Evolutionary conservation across 352 stramenopile species (phyloP), one percentile per base, ranked within the genome.

Genomic region (Phytophthora ramorum): DNA sequence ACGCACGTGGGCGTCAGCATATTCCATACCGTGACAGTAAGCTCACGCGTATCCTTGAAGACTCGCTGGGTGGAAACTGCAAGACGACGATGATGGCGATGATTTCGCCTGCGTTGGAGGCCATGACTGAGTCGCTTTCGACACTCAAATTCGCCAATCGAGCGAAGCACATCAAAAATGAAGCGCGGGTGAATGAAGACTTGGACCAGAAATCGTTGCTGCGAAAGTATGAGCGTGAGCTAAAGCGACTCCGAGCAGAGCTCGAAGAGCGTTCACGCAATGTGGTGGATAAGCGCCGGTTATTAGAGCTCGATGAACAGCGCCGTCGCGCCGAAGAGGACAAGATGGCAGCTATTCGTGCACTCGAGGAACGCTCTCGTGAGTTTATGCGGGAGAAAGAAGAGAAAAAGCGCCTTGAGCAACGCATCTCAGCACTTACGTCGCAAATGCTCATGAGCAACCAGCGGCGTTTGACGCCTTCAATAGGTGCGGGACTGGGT

Each of bases 1-100:
- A 98, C 59, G 79, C 90, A 17, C 77, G 89, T 0, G 88, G 88
- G 1, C 70, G 92, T 8, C 86, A 96, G 71, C 94, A 98, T 54
- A 98, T 98, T 51, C 94, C 92, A 13, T 98, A 98, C 54, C 88
- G 94, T 19, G 93, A 98, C 60, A 95, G 79, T 22, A 98, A 98
- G 64, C 89, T 98, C n/a, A 98, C 93, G 13, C 79, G 93, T 6
- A 97, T 98, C 43, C 62, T 98, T 6, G 85, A 96, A 55, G 86
- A 96, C 58, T 92, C 83, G 13, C 65, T 98, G 0, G 90, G 91
- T 20, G 91, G 92, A 6, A 98, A 98, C 62, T 98, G 95, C 79
- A 98, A 98, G 71, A 98, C 95, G 10, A 97, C 91, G 17, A 98
- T 98, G 95, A 98, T 98, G 86, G 94, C 92, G 4, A 98, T 98